These are phyloP conservation scores for Circinella minor DNA, from an alignment of 371 early-diverging fungal species.

Conservation along the genomic window DNA sequence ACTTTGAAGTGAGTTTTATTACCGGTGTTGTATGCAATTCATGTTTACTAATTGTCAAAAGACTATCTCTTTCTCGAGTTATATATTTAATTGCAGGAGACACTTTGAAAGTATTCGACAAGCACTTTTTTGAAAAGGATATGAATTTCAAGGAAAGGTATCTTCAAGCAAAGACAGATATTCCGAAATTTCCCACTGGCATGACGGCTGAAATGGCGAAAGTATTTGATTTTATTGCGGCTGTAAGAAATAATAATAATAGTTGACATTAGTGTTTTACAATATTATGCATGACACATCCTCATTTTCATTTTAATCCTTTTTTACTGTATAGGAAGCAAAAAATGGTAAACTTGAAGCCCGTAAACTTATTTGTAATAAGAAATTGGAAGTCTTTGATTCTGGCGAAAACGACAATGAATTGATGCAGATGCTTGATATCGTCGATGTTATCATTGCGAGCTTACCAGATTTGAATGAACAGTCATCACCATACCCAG, in stretches of 20 bases:
- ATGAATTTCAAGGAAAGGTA: neutral
- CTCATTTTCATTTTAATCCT: conserved; percentile 5
- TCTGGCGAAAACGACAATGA: conserved; percentile 7
- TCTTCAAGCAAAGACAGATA: neutral
- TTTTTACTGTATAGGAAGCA: conserved; percentile 11
- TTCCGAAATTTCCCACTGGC: neutral
- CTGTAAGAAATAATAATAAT: conserved; percentile 1
- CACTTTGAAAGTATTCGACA: neutral
- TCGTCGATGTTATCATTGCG: conserved; percentile 6
- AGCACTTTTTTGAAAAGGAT: conserved; percentile 8
- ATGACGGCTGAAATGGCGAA: neutral
- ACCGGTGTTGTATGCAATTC: neutral
- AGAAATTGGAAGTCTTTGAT: conserved; percentile 4
- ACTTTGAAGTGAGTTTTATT: conserved; percentile 11
- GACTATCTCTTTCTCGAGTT: conserved; percentile 9
- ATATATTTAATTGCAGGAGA: conserved; percentile 11
- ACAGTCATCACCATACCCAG: too few species aligned
- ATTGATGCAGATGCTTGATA: conserved; percentile 6
- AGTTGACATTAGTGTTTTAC: neutral
- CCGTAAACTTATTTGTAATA: conserved; percentile 7
- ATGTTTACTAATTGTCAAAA: conserved; percentile 14
- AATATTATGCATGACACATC: conserved; percentile 1
- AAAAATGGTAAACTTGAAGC: neutral
- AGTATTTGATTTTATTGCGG: neutral
- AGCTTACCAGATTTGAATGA: too few species aligned